A percentile compares a stretch with the other conserved stretches of the same genome.
Evolutionary conservation across 164 flowering plant species (phyloP).

Genomic region (Magnolia officinalis): DNA sequence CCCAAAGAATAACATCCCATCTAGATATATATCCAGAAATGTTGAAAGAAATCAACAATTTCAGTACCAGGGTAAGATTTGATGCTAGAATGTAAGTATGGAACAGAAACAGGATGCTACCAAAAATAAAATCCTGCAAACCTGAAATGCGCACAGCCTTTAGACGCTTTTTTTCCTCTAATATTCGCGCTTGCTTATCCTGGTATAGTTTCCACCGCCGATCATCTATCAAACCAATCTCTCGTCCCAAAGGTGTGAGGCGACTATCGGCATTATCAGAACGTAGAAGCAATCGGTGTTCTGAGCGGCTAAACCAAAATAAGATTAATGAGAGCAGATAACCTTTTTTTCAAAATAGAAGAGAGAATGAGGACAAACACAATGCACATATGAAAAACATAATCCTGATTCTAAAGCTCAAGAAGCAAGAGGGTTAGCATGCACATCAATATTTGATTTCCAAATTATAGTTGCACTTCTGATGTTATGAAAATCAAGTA

Average conservation of each 20-base stretch:
- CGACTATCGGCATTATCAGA: constrained; percentile 98
- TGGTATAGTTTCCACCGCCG: constrained; percentile 79
- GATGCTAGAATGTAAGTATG: background rate
- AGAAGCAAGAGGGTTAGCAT: background rate
- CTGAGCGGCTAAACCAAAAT: constrained; percentile 67
- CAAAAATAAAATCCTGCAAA: constrained; percentile 17
- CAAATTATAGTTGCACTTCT: background rate
- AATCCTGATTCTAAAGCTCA: background rate
- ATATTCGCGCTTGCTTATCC: constrained; percentile 74
- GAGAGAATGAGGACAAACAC: background rate
- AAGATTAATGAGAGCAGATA: background rate
- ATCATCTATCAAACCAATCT: constrained; percentile 92
- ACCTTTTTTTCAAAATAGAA: background rate
- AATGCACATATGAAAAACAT: background rate
- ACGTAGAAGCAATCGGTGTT: constrained; percentile 82
- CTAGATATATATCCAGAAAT: too few species aligned
- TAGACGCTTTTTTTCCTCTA: constrained; percentile 72
- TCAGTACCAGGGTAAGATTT: background rate
- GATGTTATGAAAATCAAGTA: background rate
- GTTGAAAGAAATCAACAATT: background rate
- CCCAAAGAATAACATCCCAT: too few species aligned
- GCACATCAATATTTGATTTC: background rate
- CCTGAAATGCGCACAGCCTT: constrained; percentile 79
- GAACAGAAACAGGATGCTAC: constrained; percentile 2
- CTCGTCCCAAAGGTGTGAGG: constrained; percentile 88